Evolutionary conservation across 192 early-diverging fungal genomes (phyloP), one percentile per base, ranked within the genome.

Genomic region (Backusella macrospora): DNA sequence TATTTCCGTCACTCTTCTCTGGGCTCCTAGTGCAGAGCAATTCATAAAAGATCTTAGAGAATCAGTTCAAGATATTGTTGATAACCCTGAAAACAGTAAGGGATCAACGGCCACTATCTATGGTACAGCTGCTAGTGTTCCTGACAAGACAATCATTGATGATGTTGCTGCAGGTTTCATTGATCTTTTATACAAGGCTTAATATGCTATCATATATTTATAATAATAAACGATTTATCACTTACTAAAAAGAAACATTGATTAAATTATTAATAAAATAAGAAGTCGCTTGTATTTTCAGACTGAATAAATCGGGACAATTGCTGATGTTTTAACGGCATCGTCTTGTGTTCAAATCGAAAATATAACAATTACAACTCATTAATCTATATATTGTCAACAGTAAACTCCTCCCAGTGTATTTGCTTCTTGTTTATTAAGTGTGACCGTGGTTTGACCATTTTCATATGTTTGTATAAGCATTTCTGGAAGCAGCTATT

Each of bases 131-230:
- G 92, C 95, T 14, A 92, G 88, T 10, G 86, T 99, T 4, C 96
- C 97, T 0, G 93, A 97, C 71, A 83, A 90, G 14, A 89, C 87
- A 18, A 92, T 99, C 63, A 89, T 97, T 38, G 88, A 89, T 66
- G 97, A 99, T 72, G 92, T 99, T 38, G 89, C 92, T 42, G 76
- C 83, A 43, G 94, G 95, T 9, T 99, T 94, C 81, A 86, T 99
- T 59, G 96, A 99, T 80, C 86, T 91, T 14, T 82, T 97, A 10
- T 93, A 92, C 73, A 89, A 87, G 44, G 88, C 84, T 9, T 92
- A 85, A 78, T 26, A 23, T 59, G 23, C 13, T 26, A 8, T 12
- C 52, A 26, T 26, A 59, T 26, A 9, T 59, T 26, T 59, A 26
- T 59, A 59, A 26, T 59, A 59, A 26, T 23, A 12, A 26, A 59